phyloP scores from a whole-genome alignment of 2,329 filamentous ascomycete species.

The Tothia fuscella region DNA sequence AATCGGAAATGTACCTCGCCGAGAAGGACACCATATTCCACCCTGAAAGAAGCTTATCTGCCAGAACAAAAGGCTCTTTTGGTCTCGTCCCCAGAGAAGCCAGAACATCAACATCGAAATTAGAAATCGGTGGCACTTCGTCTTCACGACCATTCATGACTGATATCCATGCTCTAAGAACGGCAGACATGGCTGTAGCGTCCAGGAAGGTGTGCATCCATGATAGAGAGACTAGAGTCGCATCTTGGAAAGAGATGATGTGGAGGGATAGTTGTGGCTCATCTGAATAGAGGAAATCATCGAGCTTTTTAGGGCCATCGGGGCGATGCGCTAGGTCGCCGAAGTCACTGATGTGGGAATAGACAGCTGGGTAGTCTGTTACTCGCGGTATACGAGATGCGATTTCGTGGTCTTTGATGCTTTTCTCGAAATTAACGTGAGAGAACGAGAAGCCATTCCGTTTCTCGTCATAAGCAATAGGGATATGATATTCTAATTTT shows the following conservation, averaged over 20 bases:
- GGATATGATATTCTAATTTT: background rate
- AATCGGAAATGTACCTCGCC: too few species aligned
- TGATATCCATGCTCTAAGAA: background rate
- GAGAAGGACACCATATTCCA: too few species aligned
- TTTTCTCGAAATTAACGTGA: background rate
- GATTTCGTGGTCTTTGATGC: background rate
- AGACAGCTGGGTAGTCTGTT: background rate
- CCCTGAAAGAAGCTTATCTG: too few species aligned
- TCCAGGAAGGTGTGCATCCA: slow-evolving; percentile 40
- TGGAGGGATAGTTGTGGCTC: slow-evolving; percentile 36
- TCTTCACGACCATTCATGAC: background rate
- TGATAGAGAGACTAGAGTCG: slow-evolving; percentile 35
- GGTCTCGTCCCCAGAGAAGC: too few species aligned
- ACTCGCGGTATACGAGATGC: background rate
- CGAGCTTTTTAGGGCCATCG: background rate
- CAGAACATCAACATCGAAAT: background rate
- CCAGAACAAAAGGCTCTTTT: too few species aligned
- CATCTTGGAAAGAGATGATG: slow-evolving; percentile 37
- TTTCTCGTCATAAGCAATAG: background rate
- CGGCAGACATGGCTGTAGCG: background rate
- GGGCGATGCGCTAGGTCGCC: background rate
- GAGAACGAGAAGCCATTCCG: background rate
- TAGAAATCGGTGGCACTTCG: background rate
- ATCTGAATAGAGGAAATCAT: background rate
- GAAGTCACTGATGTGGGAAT: background rate